These are phyloP conservation scores for Rosa chinensis DNA, from an alignment of 306 rosid species.

Conservation along the genomic window DNA sequence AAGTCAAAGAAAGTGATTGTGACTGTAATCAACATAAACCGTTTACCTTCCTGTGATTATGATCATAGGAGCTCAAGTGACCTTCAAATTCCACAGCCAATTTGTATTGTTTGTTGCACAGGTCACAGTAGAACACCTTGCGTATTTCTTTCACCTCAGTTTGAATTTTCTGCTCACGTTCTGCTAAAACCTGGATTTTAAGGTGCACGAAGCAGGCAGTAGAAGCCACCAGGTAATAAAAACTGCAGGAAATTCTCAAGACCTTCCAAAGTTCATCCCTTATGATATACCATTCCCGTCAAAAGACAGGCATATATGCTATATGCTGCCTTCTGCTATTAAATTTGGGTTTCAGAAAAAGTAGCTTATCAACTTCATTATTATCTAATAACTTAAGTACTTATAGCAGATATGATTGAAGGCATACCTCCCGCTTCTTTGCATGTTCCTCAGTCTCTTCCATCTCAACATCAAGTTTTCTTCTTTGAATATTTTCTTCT, in stretches of 20 bases:
- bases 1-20: not conserved
- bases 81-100: slow-evolving; percentile 95
- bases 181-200: slow-evolving; percentile 99
- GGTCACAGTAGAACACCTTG: slow-evolving; percentile 94
- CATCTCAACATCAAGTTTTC: slow-evolving; percentile 81
- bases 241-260: slow-evolving; percentile 99
- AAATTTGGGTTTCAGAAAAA: slow-evolving; percentile 77
- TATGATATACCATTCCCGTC: slow-evolving; percentile 85
- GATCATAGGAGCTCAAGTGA: slow-evolving; percentile 94
- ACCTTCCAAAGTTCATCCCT: slow-evolving; percentile 94
- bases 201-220: slow-evolving; percentile 99
- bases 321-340: slow-evolving; percentile 98
- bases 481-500: slow-evolving; percentile 88
- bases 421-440: slow-evolving; percentile 91
- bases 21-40: slow-evolving; percentile 7
- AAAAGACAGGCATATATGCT: slow-evolving; percentile 88
- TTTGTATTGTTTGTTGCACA: slow-evolving; percentile 97
- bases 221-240: slow-evolving; percentile 99
- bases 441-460: slow-evolving; percentile 84
- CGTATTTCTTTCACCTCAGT: slow-evolving; percentile 90
- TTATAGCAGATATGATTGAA: slow-evolving; percentile 31
- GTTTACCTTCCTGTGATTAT: slow-evolving; percentile 88
- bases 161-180: slow-evolving; percentile 96
- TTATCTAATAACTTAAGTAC: slow-evolving; percentile 42
- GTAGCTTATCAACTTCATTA: slow-evolving; percentile 77